Evolutionary conservation across 192 early-diverging fungal genomes (phyloP).

Genomic region (Pilobolus umbonatus): DNA sequence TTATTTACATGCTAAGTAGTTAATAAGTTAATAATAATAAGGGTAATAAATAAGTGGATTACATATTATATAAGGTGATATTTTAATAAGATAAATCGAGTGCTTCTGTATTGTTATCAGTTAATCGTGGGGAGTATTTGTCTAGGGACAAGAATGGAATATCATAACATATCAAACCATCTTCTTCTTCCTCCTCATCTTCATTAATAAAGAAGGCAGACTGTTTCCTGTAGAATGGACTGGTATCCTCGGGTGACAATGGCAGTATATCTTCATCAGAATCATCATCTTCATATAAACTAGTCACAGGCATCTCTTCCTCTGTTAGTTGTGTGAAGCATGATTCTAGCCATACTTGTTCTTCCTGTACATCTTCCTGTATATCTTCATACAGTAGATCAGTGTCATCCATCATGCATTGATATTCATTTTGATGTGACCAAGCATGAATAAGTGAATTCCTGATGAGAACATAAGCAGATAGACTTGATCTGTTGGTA

Average conservation of each 20-base stretch:
- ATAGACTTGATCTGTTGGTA: conserved; percentile 5
- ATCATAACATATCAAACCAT: conserved; percentile 15
- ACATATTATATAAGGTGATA: too few species aligned
- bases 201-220: conserved; percentile 8
- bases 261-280: conserved; percentile 14
- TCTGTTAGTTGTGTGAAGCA: conserved; percentile 6
- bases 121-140: neutral
- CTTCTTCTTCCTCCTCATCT: conserved; percentile 8
- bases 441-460: conserved; percentile 1
- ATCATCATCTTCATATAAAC: conserved; percentile 7
- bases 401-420: too few species aligned
- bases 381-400: neutral
- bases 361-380: conserved; percentile 1
- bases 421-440: neutral
- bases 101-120: too few species aligned
- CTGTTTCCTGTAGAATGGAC: conserved; percentile 1
- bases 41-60: too few species aligned
- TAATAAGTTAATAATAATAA: neutral
- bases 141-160: conserved; percentile 10
- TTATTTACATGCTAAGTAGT: neutral
- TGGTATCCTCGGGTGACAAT: neutral
- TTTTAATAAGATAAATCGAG: too few species aligned
- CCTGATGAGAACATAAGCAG: conserved; percentile 2
- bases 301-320: neutral
- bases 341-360: conserved; percentile 13